Percentiles rank a stretch among this genome's conserved stretches.
Evolutionary conservation across 2,329 filamentous ascomycete genomes (phyloP).

Genomic region (Xylariaceae sp.): DNA sequence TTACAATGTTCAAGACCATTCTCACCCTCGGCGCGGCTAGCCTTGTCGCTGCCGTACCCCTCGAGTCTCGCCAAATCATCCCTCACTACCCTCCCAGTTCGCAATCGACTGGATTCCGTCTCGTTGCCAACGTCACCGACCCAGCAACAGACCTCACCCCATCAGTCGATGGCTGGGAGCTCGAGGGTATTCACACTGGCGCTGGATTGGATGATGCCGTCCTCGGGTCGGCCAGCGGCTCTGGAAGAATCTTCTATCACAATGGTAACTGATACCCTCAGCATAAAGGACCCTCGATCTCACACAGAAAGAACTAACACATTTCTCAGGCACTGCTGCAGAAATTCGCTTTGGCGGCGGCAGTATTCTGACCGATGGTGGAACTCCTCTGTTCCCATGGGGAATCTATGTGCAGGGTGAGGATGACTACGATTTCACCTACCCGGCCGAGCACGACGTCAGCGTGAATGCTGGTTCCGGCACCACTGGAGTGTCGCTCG

Average conservation of each 20-base stretch:
- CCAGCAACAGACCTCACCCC: slow-evolving; percentile 46
- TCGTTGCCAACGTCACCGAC: slow-evolving; percentile 54
- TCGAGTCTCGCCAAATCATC: slow-evolving; percentile 20
- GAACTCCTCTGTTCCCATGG: slow-evolving; percentile 46
- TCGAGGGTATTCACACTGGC: slow-evolving; percentile 51
- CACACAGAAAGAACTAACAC: not conserved
- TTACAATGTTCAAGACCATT: slow-evolving; percentile 16
- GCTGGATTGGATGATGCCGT: slow-evolving; percentile 49
- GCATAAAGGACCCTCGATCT: not conserved
- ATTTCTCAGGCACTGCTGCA: slow-evolving; percentile 40
- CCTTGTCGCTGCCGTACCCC: slow-evolving; percentile 18
- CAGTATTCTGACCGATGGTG: slow-evolving; percentile 49
- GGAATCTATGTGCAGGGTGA: slow-evolving; percentile 43
- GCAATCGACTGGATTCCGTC: slow-evolving; percentile 44
- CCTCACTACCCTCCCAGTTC: slow-evolving; percentile 31
- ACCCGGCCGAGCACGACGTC: slow-evolving; percentile 37
- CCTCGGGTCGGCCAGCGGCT: slow-evolving; percentile 33
- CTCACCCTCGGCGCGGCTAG: slow-evolving; percentile 16
- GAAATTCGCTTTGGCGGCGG: slow-evolving; percentile 41
- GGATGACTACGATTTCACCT: slow-evolving; percentile 26
- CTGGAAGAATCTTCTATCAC: slow-evolving; percentile 52
- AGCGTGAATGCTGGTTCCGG: slow-evolving; percentile 47
- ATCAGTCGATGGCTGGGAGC: slow-evolving; percentile 47
- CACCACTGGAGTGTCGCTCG: slow-evolving; percentile 44
- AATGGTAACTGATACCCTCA: slow-evolving; percentile 45